Evolutionary conservation across 352 stramenopile genomes (phyloP).

Genomic region (Salisapilia sapeloensis): DNA sequence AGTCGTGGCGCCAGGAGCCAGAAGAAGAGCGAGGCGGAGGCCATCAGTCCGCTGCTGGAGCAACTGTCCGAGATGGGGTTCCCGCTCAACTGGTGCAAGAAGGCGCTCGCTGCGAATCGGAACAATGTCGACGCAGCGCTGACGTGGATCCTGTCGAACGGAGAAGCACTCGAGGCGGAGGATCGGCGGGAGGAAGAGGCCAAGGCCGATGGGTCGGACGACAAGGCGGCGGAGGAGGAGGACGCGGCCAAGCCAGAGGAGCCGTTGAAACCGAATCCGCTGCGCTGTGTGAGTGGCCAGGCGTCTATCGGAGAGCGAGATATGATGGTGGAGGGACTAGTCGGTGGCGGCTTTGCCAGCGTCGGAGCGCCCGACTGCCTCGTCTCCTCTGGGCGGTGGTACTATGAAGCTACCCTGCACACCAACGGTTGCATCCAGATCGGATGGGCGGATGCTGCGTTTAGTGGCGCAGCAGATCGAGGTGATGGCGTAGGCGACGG

Average conservation of each 20-base stretch:
- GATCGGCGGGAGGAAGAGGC: slow-evolving; percentile 72
- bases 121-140: slow-evolving; percentile 85
- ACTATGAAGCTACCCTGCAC: slow-evolving; percentile 87
- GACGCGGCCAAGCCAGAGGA: slow-evolving; percentile 8
- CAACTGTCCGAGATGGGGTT: slow-evolving; percentile 89
- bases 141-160: slow-evolving; percentile 87
- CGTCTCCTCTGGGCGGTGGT: slow-evolving; percentile 66
- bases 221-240: slow-evolving; percentile 13
- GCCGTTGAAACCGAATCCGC: slow-evolving; percentile 43
- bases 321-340: slow-evolving; percentile 72
- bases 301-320: slow-evolving; percentile 71
- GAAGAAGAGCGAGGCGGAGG: slow-evolving; percentile 31
- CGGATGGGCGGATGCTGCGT: slow-evolving; percentile 83
- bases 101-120: slow-evolving; percentile 72
- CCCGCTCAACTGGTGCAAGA: slow-evolving; percentile 85
- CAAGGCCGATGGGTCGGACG: slow-evolving; percentile 18
- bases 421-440: slow-evolving; percentile 90
- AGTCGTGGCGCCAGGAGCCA: slow-evolving; percentile 4
- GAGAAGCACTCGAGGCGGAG: slow-evolving; percentile 76
- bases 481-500: slow-evolving; percentile 88
- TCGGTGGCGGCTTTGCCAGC: slow-evolving; percentile 72
- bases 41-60: slow-evolving; percentile 58
- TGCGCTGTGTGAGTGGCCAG: slow-evolving; percentile 71
- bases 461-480: slow-evolving; percentile 69
- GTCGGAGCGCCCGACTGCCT: slow-evolving; percentile 70